Conservation (phyloP, 2,329 filamentous ascomycete species). For the Alternaria dauci region DNA sequence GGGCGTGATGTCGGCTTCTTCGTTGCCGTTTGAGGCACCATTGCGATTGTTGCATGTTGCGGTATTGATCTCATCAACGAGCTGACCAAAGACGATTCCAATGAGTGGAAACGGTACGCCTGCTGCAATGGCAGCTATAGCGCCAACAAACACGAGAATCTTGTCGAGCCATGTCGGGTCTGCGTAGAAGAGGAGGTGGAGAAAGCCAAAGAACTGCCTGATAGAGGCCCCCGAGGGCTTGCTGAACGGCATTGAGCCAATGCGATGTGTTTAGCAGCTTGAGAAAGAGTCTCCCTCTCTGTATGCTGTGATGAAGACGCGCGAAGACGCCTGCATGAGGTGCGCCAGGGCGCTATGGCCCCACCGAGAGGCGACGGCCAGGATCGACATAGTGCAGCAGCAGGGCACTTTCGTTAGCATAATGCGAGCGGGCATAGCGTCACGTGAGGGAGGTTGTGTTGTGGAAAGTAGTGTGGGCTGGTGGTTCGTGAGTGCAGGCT, state of each 20-base stretch:
- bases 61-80: constrained; percentile 68
- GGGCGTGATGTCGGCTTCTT: constrained; percentile 59
- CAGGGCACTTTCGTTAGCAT: constrained; percentile 13
- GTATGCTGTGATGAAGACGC: constrained; percentile 31
- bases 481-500: constrained; percentile 18
- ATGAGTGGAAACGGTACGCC: constrained; percentile 70
- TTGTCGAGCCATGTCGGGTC: constrained; percentile 50
- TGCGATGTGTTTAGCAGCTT: constrained; percentile 17
- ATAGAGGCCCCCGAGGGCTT: constrained; percentile 37
- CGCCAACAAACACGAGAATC: constrained; percentile 49
- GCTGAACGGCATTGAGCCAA: constrained; percentile 39
- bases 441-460: constrained; percentile 27
- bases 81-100: constrained; percentile 70
- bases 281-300: constrained; percentile 22
- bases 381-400: constrained; percentile 34
- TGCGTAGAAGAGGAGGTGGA: constrained; percentile 48
- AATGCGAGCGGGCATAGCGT: constrained; percentile 24
- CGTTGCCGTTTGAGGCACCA: constrained; percentile 25
- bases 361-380: constrained; percentile 33
- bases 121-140: constrained; percentile 62
- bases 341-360: constrained; percentile 29
- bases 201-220: constrained; percentile 44
- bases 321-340: constrained; percentile 26
- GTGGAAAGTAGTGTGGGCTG: constrained; percentile 18
- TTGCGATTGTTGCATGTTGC: constrained; percentile 59